phyloP scores from a whole-genome alignment of 2,329 filamentous ascomycete species.

The Colletotrichum sp. region DNA sequence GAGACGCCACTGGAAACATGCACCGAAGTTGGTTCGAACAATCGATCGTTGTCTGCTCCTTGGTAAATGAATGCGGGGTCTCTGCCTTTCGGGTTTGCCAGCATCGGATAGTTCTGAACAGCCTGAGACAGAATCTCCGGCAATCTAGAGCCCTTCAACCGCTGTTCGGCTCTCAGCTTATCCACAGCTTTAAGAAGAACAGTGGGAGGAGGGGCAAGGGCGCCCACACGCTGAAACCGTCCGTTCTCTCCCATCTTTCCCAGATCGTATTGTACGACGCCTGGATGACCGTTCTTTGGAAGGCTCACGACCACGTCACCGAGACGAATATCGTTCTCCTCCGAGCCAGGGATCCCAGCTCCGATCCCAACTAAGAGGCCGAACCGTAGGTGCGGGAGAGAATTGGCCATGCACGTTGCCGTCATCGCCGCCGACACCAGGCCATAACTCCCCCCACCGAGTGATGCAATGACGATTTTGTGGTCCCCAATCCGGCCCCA shows the following conservation, averaged over 20 bases:
- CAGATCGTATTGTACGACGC: constrained; percentile 24
- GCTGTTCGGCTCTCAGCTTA: neutral
- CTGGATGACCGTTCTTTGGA: neutral
- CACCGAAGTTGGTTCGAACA: constrained; percentile 16
- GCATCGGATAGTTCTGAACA: neutral
- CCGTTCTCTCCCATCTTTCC: too few relatives aligned
- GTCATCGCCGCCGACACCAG: constrained; percentile 5
- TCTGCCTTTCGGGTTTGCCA: neutral
- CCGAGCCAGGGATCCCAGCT: constrained; percentile 23
- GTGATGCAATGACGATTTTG: constrained; percentile 23
- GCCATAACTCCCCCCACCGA: constrained; percentile 20
- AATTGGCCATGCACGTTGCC: constrained; percentile 32
- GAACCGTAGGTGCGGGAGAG: neutral
- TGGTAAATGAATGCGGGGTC: constrained; percentile 8
- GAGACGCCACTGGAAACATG: too few relatives aligned
- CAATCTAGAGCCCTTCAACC: neutral
- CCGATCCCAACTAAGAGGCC: constrained; percentile 29
- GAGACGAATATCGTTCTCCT: constrained; percentile 14
- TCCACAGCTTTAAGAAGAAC: constrained; percentile 16
- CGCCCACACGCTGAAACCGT: constrained; percentile 8
- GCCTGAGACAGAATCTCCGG: constrained; percentile 6
- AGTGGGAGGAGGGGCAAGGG: neutral
- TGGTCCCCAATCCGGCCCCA: constrained; percentile 20
- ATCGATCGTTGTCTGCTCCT: constrained; percentile 17
- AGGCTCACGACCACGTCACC: constrained; percentile 20